Evolutionary conservation across 2,329 filamentous ascomycete species (phyloP), one percentile per base, ranked within the genome.

Genomic region (Ustulina deusta): DNA sequence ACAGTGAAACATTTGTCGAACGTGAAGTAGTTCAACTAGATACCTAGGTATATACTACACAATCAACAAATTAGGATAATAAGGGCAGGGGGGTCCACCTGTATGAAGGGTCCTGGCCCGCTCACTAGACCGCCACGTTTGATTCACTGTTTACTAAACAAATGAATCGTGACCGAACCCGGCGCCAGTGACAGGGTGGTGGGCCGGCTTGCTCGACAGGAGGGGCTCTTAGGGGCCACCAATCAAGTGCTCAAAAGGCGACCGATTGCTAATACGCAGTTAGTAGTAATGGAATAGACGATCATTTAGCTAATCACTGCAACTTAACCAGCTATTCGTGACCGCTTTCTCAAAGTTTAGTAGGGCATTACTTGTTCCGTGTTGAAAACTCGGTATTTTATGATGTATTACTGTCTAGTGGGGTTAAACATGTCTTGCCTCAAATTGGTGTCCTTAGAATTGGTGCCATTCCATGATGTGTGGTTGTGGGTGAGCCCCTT

Each of bases 91-190:
- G 13, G 40, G 58, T 13, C 11, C 17, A 61, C 44, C 51, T 68
- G 68, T 58, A 62, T 11, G 34, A 59, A 66, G 69, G 66, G 66
- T 68, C 69, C 52, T n/a, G 61, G 36, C 40, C 48, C 34, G 52
- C 42, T 48, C 54, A 40, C 54, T 13, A 46, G 20, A 20, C 36
- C 27, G 22, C 22, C 22, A 11, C 5, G 13, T 29, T 15, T 25
- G 46, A 29, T 29, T 29, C 13, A 27, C 25, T 40, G 40, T 20
- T 42, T 46, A 59, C 15, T 32, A 27, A 11, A 40, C 34, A 27
- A 54, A 57, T 59, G 59, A 54, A 71, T 71, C 69, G 56, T 69
- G 60, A 69, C 48, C 29, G 51, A 64, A 20, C 27, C 49, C 34
- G 60, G 40, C 60, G 42, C 62, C 46, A 65, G 58, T 65, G n/a